Evolutionary conservation across 768 basidiomycete species (phyloP).

Genomic region (Wakefieldia striispora): DNA sequence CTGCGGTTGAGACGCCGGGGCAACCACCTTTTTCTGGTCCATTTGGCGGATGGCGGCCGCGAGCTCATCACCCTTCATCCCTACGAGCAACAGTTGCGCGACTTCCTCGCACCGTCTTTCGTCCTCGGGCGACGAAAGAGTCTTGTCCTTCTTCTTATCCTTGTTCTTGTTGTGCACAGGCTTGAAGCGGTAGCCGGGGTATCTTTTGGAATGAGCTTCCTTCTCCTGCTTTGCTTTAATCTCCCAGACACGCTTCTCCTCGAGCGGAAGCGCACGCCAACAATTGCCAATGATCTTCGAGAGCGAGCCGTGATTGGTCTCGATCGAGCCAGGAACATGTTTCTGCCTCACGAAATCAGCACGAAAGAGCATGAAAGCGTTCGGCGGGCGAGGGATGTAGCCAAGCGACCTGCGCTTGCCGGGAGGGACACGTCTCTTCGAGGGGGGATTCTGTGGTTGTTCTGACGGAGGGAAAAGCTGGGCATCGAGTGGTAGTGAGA

Average conservation of each 20-base stretch:
- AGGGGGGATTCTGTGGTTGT: slow-evolving; percentile 35
- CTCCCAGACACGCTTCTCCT: slow-evolving; percentile 75
- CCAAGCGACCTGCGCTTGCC: slow-evolving; percentile 63
- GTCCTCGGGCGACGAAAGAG: slow-evolving; percentile 19
- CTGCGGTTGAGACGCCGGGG: not conserved
- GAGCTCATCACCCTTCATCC: slow-evolving; percentile 69
- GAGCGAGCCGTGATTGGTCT: slow-evolving; percentile 47
- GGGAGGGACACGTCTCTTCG: slow-evolving; percentile 51
- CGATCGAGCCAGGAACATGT: slow-evolving; percentile 50
- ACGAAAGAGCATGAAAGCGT: slow-evolving; percentile 38
- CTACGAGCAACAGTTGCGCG: slow-evolving; percentile 60
- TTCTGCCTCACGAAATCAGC: slow-evolving; percentile 41
- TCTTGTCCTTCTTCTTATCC: slow-evolving; percentile 38
- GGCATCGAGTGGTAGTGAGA: slow-evolving; percentile 32
- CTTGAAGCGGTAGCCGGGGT: slow-evolving; percentile 60
- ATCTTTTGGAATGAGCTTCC: slow-evolving; percentile 64
- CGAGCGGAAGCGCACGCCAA: slow-evolving; percentile 68
- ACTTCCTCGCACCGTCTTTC: slow-evolving; percentile 48
- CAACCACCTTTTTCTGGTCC: slow-evolving; percentile 30
- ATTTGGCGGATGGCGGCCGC: slow-evolving; percentile 57
- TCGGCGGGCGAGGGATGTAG: slow-evolving; percentile 28
- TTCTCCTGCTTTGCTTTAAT: slow-evolving; percentile 69
- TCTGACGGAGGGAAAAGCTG: slow-evolving; percentile 57
- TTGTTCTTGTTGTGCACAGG: slow-evolving; percentile 47
- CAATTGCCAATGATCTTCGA: slow-evolving; percentile 52